Conservation (phyloP, 805 yeast genomes). For the Candida wancherniae region DNA sequence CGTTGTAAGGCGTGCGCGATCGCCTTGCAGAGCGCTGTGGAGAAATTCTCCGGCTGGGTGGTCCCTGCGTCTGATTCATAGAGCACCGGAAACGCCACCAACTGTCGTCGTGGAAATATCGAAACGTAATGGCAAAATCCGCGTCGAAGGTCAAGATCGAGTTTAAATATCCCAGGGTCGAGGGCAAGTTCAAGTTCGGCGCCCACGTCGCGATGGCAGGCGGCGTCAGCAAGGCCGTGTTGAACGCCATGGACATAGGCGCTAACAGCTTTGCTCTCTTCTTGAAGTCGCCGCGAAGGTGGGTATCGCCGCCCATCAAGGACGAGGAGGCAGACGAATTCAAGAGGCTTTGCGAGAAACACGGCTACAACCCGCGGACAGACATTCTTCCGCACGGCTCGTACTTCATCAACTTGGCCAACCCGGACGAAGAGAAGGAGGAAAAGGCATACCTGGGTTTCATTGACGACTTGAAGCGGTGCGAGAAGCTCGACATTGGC, state of each 20-base stretch:
- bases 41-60: too few species aligned
- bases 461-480: conserved; percentile 79
- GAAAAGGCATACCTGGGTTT: conserved; percentile 71
- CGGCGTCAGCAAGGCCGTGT: conserved; percentile 69
- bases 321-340: conserved; percentile 66
- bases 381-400: conserved; percentile 94
- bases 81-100: too few species aligned
- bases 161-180: conserved; percentile 33
- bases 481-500: conserved; percentile 82
- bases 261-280: conserved; percentile 88
- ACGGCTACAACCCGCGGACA: conserved; percentile 65
- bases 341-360: conserved; percentile 53
- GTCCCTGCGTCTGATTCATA: too few species aligned
- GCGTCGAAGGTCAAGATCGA: conserved; percentile 9
- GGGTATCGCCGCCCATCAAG: conserved; percentile 79
- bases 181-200: conserved; percentile 61
- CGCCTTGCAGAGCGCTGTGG: too few species aligned
- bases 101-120: too few species aligned
- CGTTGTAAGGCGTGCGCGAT: too few species aligned
- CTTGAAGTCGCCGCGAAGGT: conserved; percentile 81
- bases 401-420: conserved; percentile 87
- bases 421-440: conserved; percentile 79
- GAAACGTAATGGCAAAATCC: conserved; percentile 7
- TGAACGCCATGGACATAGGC: conserved; percentile 50
- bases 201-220: conserved; percentile 87